A percentile compares a stretch with the other conserved stretches of the same genome.
These are phyloP conservation scores for Chlorella sorokiniana DNA, from an alignment of 139 green algal genomes.

Conservation along the genomic window DNA sequence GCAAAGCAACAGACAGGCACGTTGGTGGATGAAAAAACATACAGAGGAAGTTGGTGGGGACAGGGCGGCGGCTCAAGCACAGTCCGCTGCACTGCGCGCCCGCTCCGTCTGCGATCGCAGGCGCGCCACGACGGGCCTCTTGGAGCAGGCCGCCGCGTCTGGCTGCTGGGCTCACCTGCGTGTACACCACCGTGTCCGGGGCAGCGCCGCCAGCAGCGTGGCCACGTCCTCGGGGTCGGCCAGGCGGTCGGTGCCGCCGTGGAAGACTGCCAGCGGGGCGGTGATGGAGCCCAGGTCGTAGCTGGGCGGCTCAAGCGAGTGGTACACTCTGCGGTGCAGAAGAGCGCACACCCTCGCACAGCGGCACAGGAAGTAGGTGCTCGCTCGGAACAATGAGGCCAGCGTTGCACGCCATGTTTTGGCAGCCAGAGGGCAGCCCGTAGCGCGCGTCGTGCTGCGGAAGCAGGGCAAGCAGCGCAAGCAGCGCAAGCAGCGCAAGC, in stretches of 20 bases:
- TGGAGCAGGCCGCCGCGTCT: no score
- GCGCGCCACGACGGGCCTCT: no score
- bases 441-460: background rate
- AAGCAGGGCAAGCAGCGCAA: background rate
- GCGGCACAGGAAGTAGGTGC: no score
- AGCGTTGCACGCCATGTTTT: no score
- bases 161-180: slow-evolving; percentile 5
- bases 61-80: no score
- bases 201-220: slow-evolving; percentile 46
- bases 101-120: no score
- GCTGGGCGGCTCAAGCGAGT: slow-evolving; percentile 38
- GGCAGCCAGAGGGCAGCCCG: background rate
- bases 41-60: no score
- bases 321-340: slow-evolving; percentile 43
- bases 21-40: background rate
- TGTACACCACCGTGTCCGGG: slow-evolving; percentile 25
- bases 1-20: background rate
- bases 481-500: background rate
- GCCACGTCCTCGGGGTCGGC: slow-evolving; percentile 53
- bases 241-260: slow-evolving; percentile 57
- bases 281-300: slow-evolving; percentile 54
- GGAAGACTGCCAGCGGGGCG: slow-evolving; percentile 57
- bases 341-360: background rate
- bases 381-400: no score
- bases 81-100: no score